Percentiles rank a stretch among this genome's conserved stretches.
phyloP scores from a whole-genome alignment of 2,329 filamentous ascomycete genomes.

The Talaromyces pinophilus region DNA sequence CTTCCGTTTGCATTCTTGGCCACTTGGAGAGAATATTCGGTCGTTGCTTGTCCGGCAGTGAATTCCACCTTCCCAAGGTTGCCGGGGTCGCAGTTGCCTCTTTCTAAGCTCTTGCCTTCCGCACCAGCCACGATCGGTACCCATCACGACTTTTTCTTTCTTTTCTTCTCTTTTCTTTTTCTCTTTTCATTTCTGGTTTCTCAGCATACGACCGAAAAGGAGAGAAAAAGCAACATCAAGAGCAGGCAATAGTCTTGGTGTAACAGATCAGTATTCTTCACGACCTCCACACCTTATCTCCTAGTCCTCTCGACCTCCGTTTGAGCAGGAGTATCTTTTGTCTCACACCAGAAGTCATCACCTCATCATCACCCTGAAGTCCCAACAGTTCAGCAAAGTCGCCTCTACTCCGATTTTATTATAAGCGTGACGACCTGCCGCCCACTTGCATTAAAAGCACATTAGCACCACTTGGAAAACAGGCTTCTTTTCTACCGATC shows the following conservation, averaged over 20 bases:
- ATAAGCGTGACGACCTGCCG: conserved; percentile 15
- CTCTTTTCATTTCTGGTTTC: conserved; percentile 8
- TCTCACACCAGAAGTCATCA: not conserved
- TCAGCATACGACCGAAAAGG: conserved; percentile 1
- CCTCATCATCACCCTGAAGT: not conserved
- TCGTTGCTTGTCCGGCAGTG: not conserved
- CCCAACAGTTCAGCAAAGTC: not conserved
- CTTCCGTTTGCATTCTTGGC: not conserved
- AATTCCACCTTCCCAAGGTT: not conserved
- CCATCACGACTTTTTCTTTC: not conserved
- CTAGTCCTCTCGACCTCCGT: not conserved
- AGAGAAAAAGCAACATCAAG: not conserved
- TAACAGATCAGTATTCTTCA: not conserved
- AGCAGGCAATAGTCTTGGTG: not conserved
- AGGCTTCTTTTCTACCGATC: conserved; percentile 1
- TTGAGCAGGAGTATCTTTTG: not conserved
- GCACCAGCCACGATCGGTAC: conserved; percentile 3
- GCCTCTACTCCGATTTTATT: not conserved
- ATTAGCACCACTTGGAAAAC: conserved; percentile 6
- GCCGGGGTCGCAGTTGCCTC: conserved; percentile 17
- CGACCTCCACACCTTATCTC: not conserved
- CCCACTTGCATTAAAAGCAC: conserved; percentile 1
- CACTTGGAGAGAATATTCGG: not conserved
- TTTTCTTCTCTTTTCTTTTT: not conserved
- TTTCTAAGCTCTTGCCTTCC: conserved; percentile 8